phyloP scores from a whole-genome alignment of 2,329 filamentous ascomycete genomes.

The Aspergillus melleus region DNA sequence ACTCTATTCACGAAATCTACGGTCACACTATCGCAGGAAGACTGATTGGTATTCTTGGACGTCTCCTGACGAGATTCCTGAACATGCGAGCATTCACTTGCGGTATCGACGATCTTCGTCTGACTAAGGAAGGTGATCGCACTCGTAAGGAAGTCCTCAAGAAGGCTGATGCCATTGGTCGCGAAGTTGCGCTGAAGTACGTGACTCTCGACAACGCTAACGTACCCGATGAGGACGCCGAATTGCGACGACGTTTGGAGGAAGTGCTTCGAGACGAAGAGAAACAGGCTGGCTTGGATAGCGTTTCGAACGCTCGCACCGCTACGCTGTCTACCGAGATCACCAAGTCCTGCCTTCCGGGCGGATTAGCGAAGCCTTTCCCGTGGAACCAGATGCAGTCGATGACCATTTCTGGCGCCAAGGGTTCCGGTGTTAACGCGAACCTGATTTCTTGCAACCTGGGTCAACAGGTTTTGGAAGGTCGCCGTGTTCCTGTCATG shows the following conservation, averaged over 20 bases:
- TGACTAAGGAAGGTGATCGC: constrained; percentile 77
- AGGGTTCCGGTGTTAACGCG: constrained; percentile 89
- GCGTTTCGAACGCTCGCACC: constrained; percentile 73
- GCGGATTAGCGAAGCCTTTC: constrained; percentile 84
- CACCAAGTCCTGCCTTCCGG: constrained; percentile 75
- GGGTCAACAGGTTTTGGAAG: constrained; percentile 94
- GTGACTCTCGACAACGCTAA: constrained; percentile 73
- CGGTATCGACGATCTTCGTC: constrained; percentile 90
- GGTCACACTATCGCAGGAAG: constrained; percentile 84
- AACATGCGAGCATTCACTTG: constrained; percentile 96
- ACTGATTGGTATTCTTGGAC: constrained; percentile 82
- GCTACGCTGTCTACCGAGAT: constrained; percentile 73
- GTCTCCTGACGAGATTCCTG: constrained; percentile 83
- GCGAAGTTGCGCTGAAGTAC: constrained; percentile 80
- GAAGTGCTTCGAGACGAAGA: constrained; percentile 86
- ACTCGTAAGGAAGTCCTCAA: constrained; percentile 67
- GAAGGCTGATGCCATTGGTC: constrained; percentile 68
- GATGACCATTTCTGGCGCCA: constrained; percentile 96
- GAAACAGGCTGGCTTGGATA: constrained; percentile 89
- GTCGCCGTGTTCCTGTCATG: constrained; percentile 92
- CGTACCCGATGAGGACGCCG: constrained; percentile 63
- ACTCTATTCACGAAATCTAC: constrained; percentile 90
- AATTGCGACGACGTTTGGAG: constrained; percentile 77
- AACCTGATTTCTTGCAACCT: constrained; percentile 98
- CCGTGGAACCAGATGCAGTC: constrained; percentile 98